Base-by-base conservation (phyloP, 2,329 filamentous ascomycete genomes). In the Colletotrichum sublineola region DNA sequence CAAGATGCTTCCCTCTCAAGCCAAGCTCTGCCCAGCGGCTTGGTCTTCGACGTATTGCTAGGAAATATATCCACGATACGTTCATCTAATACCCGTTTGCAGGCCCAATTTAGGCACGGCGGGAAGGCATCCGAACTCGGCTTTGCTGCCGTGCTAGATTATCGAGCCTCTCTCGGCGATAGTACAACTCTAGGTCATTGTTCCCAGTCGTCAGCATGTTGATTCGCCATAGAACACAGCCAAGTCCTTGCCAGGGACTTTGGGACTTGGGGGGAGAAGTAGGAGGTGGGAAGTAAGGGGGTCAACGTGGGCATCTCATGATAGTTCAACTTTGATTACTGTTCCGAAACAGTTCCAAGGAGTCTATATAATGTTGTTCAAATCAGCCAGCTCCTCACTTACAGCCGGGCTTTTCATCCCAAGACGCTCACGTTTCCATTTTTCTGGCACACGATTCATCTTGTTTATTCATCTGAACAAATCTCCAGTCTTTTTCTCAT, bases 281-380 rank as follows among this genome's bases (percentile, higher is more conserved):
- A 38, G 46, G 36, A 53, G 53, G 29, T 29, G 18, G 63, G 3
- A 42, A 46, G 64, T 33, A n/a, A 61, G 48, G 60, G 63, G 31
- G 33, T 38, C 9, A 60, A 31, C 50, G 44, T 24, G 38, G 58
- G 40, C 15, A 69, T 50, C 44, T 63, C 53, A 29, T 44, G 66
- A 61, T 69, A 69, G 66, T 69, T 72, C 33, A 56, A 61, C 69
- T n/a, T 65, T 50, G 46, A 52, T 20, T 29, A 2, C 31, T 1
- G 36, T 42, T 42, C 55, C 60, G 60, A 72, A 72, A 72, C 66
- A 65, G 53, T 65, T 56, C 12, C 24, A 31, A 3, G 69, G 60
- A 64, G 69, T 69, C 69, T 72, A 72, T 72, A 64, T 72, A 69
- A 72, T 44, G 24, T n/a, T 33, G 20, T n/a, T 40, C 40, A 69